A percentile compares a stretch with the other conserved stretches of the same genome.
Evolutionary conservation across 2,329 filamentous ascomycete species (phyloP).

Genomic region (Penicillium hordei): DNA sequence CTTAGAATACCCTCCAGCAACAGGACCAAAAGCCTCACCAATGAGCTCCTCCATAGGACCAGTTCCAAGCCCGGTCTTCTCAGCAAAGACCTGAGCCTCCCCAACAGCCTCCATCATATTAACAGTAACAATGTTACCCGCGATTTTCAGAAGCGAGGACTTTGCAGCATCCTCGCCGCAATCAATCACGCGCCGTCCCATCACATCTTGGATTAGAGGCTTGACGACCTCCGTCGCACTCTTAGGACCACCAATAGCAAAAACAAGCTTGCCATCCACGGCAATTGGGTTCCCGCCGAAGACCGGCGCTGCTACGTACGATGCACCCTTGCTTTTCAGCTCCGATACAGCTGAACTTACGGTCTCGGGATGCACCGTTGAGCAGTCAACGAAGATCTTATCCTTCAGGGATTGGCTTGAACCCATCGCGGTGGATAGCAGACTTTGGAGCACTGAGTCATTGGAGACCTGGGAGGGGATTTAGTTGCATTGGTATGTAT

Average conservation of each 20-base stretch:
- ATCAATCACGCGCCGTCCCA: slow-evolving; percentile 45
- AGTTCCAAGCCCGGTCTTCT: slow-evolving; percentile 47
- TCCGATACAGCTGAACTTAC: slow-evolving; percentile 35
- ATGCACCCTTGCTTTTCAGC: slow-evolving; percentile 36
- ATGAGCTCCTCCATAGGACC: slow-evolving; percentile 46
- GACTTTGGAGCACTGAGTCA: slow-evolving; percentile 39
- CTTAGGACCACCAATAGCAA: slow-evolving; percentile 43
- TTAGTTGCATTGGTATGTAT: slow-evolving; percentile 5
- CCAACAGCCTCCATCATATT: slow-evolving; percentile 49
- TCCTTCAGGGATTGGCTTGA: slow-evolving; percentile 51
- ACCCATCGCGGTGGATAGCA: slow-evolving; percentile 29
- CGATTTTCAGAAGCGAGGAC: slow-evolving; percentile 47
- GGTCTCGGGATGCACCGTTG: slow-evolving; percentile 79
- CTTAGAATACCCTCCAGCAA: slow-evolving; percentile 46
- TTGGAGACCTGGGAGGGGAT: slow-evolving; percentile 37
- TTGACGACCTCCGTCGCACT: slow-evolving; percentile 36
- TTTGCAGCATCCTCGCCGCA: slow-evolving; percentile 47
- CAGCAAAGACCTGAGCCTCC: slow-evolving; percentile 49
- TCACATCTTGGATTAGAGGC: slow-evolving; percentile 46
- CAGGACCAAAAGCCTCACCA: slow-evolving; percentile 45
- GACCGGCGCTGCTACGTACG: slow-evolving; percentile 44
- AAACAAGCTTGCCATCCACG: slow-evolving; percentile 48
- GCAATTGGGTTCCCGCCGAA: slow-evolving; percentile 48
- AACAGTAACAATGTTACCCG: slow-evolving; percentile 47
- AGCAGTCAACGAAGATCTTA: slow-evolving; percentile 84